These are phyloP conservation scores for Trypanosoma melophagium DNA, from an alignment of 208 protist genomes.

Conservation along the genomic window DNA sequence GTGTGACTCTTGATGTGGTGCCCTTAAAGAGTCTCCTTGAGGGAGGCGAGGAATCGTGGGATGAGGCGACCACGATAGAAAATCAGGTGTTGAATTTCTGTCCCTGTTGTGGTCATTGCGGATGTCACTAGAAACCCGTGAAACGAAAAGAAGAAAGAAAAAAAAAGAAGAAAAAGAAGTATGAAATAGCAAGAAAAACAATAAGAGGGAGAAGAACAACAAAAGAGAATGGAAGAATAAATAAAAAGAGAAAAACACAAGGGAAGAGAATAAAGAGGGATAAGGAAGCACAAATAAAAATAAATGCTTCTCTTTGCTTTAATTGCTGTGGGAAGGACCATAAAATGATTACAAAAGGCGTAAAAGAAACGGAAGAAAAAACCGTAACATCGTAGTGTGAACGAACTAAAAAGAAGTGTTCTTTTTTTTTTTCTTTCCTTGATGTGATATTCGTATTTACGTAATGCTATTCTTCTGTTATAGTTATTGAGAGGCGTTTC, in stretches of 20 bases:
- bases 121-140: slow-evolving; percentile 23
- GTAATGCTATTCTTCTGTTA: too few relatives aligned
- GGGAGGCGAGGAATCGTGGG: slow-evolving; percentile 68
- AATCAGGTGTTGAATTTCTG: slow-evolving; percentile 73
- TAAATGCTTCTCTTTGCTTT: too few relatives aligned
- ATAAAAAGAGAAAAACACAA: background rate
- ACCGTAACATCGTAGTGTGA: too few relatives aligned
- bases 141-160: background rate
- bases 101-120: slow-evolving; percentile 68
- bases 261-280: background rate
- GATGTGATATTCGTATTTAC: background rate
- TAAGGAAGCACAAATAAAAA: background rate
- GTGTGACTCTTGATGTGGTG: slow-evolving; percentile 34
- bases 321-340: too few relatives aligned
- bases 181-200: background rate
- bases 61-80: slow-evolving; percentile 63
- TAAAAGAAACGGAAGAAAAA: too few relatives aligned
- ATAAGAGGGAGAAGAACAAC: background rate
- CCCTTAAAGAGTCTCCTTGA: slow-evolving; percentile 61
- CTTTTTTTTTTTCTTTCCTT: slow-evolving; percentile 22
- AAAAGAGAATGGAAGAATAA: background rate
- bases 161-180: slow-evolving; percentile 6
- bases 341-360: too few relatives aligned
- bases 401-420: background rate
- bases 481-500: too few relatives aligned